Evolutionary conservation across 192 early-diverging fungal species (phyloP).

Genomic region (Chytriomyces hyalinus): DNA sequence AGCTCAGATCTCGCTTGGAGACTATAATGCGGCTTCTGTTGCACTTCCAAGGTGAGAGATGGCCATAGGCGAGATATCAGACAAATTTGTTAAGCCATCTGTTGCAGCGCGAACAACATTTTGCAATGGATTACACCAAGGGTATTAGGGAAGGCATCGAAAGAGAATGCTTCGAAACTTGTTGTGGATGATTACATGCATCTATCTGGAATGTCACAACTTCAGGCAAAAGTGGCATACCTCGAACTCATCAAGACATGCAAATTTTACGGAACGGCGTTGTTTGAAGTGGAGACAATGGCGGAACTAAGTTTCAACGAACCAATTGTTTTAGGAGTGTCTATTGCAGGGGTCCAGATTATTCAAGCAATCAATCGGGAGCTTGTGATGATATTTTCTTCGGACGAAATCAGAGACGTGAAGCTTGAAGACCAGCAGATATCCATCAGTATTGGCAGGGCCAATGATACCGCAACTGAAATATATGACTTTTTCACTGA

Average conservation of each 20-base stretch:
- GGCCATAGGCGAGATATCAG: not conserved
- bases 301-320: slow-evolving; percentile 55
- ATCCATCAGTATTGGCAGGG: slow-evolving; percentile 33
- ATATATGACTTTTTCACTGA: slow-evolving; percentile 50
- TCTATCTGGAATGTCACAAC: slow-evolving; percentile 36
- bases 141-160: slow-evolving; percentile 46
- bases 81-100: not conserved
- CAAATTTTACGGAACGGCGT: slow-evolving; percentile 51
- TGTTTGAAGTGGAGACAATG: slow-evolving; percentile 54
- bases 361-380: slow-evolving; percentile 51
- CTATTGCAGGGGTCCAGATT: slow-evolving; percentile 50
- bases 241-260: slow-evolving; percentile 48
- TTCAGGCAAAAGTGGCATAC: slow-evolving; percentile 48
- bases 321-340: slow-evolving; percentile 52
- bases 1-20: slow-evolving; percentile 55
- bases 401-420: slow-evolving; percentile 45
- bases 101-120: slow-evolving; percentile 35
- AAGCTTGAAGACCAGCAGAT: slow-evolving; percentile 39
- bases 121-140: slow-evolving; percentile 43
- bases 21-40: slow-evolving; percentile 42
- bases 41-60: slow-evolving; percentile 38
- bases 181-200: slow-evolving; percentile 54
- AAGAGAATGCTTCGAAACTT: slow-evolving; percentile 45
- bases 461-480: slow-evolving; percentile 41
- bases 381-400: slow-evolving; percentile 46